Evolutionary conservation across 1,284 basidiomycete species (phyloP), one percentile per base, ranked within the genome.

Genomic region (Cutaneotrichosporon daszewskae): DNA sequence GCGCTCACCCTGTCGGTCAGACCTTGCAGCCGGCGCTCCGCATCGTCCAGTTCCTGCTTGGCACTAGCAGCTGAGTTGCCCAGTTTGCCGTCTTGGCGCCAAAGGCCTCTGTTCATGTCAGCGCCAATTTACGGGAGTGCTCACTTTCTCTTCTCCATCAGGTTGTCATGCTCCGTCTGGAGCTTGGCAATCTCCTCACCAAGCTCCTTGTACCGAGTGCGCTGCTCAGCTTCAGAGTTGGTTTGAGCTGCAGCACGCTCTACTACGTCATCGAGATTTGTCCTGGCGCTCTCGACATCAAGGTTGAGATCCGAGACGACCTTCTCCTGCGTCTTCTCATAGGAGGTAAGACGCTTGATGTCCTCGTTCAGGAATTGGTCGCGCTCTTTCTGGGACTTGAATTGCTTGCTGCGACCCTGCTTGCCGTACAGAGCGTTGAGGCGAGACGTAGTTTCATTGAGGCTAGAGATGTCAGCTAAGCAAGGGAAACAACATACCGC

Each of bases 71-170:
- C 81, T 17, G 83, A 76, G 49, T 84, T 84, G 47, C 84, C 80
- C 23, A 95, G 72, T 69, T 88, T 92, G 1, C 87, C 83, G 55
- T 97, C 91, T 66, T 96, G 89, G 58, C 92, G 80, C 94, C 95
- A 97, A 20, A 92, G 71, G 48, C n/a, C n/a, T 92, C 89, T 54
- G 74, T 77, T 49, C 20, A 13, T 20, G 32, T 47, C 19, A 51
- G 44, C n/a, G 28, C 8, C 16, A 11, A 7, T 5, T 18, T 6
- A 16, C 6, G 4, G 2, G 18, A 5, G 3, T 5, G 71, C 76
- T 64, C 42, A 78, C 76, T 94, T 97, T 60, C 86, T 75, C 71
- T 79, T 78, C 71, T 96, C 91, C 33, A 74, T 78, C 58, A 87
- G 73, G 49, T 81, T 83, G 27, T 77, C 77, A 50, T 86, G 79